Conservation (phyloP, 495 filamentous ascomycete genomes). For the Annulohypoxylon maeteangense region DNA sequence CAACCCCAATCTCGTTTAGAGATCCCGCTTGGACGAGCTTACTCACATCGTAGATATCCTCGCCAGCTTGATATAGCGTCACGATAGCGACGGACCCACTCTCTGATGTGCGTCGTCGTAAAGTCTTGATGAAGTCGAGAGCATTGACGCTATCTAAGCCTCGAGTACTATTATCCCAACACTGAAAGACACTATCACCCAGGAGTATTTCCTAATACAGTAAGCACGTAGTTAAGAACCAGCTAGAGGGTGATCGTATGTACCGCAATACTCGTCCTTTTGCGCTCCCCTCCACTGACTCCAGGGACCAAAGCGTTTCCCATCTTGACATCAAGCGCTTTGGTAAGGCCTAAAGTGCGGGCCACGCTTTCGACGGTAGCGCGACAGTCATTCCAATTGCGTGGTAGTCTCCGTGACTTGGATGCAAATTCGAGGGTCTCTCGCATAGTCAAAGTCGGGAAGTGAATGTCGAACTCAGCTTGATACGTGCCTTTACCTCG, state of each 20-base stretch:
- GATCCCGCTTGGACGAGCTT: background rate
- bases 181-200: slow-evolving; percentile 21
- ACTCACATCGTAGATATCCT: slow-evolving; percentile 69
- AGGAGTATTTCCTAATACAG: background rate
- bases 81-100: slow-evolving; percentile 67
- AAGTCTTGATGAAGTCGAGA: slow-evolving; percentile 58
- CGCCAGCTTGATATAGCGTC: slow-evolving; percentile 79
- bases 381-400: background rate
- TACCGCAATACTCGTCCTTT: slow-evolving; percentile 60
- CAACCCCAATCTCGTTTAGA: slow-evolving; percentile 76
- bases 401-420: background rate
- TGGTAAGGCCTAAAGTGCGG: slow-evolving; percentile 73
- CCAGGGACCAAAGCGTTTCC: slow-evolving; percentile 81
- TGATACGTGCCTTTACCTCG: slow-evolving; percentile 47
- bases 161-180: slow-evolving; percentile 63
- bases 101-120: slow-evolving; percentile 57
- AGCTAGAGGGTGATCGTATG: background rate
- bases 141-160: slow-evolving; percentile 65
- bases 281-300: slow-evolving; percentile 64
- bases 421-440: background rate
- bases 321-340: slow-evolving; percentile 79
- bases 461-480: slow-evolving; percentile 44
- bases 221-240: background rate
- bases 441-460: background rate
- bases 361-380: background rate